Conservation (phyloP, 2,329 filamentous ascomycete species). For the Epichloe uncinata region DNA sequence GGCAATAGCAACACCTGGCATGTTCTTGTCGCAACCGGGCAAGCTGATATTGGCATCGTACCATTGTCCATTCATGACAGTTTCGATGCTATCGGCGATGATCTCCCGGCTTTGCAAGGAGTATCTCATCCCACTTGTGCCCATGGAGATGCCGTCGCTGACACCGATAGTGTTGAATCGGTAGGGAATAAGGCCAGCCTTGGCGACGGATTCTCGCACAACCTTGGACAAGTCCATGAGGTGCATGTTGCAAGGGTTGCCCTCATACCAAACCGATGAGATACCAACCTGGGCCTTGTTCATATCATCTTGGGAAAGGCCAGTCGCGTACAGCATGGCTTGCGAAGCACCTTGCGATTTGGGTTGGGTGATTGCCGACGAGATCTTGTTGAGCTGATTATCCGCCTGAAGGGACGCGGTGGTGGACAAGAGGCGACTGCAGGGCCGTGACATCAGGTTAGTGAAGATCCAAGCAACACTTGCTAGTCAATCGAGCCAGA, state of each 20-base stretch:
- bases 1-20: conserved; percentile 84
- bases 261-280: conserved; percentile 94
- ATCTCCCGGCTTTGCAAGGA: conserved; percentile 89
- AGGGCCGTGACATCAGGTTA: background rate
- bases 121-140: conserved; percentile 92
- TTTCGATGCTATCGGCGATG: conserved; percentile 97
- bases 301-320: conserved; percentile 75
- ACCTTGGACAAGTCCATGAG: conserved; percentile 75
- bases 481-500: background rate
- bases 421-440: conserved; percentile 37
- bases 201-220: conserved; percentile 47
- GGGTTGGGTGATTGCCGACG: conserved; percentile 77
- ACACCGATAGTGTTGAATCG: conserved; percentile 99
- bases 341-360: conserved; percentile 97
- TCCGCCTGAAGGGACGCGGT: conserved; percentile 35
- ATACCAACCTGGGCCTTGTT: conserved; percentile 96
- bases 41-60: conserved; percentile 96
- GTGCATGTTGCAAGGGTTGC: conserved; percentile 99
- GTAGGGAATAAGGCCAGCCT: conserved; percentile 76
- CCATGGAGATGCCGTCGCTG: conserved; percentile 96
- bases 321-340: conserved; percentile 96
- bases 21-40: conserved; percentile 98
- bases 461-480: too few species aligned
- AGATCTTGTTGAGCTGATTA: conserved; percentile 68
- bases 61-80: conserved; percentile 97